Conservation (phyloP, 225 moss, liverwort and hornwort species). For the Lunularia cruciata region DNA sequence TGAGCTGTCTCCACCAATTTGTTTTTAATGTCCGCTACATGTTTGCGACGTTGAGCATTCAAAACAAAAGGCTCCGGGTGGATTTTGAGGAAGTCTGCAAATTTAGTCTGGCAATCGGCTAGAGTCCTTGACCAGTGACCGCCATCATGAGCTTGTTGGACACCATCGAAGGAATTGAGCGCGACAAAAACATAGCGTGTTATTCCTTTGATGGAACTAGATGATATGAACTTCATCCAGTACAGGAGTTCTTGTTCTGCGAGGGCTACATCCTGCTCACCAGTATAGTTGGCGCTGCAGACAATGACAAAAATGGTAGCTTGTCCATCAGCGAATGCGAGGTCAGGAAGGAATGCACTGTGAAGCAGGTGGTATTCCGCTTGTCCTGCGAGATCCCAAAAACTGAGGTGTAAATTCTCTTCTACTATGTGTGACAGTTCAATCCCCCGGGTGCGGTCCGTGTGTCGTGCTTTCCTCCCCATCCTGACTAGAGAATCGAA, state of each 20-base stretch:
- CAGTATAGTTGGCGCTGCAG: neutral
- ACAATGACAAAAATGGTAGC: conserved; percentile 24
- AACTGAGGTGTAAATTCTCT: too few species aligned
- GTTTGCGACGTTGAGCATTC: neutral
- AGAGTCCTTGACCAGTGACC: neutral
- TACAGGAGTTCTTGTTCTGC: neutral
- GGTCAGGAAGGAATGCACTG: conserved; percentile 18
- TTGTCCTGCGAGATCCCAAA: conserved; percentile 35
- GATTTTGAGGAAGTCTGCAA: neutral
- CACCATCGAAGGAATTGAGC: neutral
- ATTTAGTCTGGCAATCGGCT: neutral
- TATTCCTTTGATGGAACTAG: conserved; percentile 11
- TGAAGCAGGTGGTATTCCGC: conserved; percentile 24
- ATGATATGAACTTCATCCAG: conserved; percentile 27
- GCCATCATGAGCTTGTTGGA: neutral
- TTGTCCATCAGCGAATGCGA: conserved; percentile 13
- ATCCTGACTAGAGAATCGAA: too few species aligned
- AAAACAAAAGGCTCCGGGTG: neutral
- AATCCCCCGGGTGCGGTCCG: neutral
- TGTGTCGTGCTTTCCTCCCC: conserved; percentile 15
- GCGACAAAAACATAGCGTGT: conserved; percentile 6
- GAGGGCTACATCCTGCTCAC: neutral
- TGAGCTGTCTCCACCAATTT: neutral
- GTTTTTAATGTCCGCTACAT: neutral
- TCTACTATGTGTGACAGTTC: too few species aligned